Percentiles rank a stretch among this genome's conserved stretches.
Evolutionary conservation across 2,329 filamentous ascomycete species (phyloP).

Genomic region (Teratosphaeria viscida): DNA sequence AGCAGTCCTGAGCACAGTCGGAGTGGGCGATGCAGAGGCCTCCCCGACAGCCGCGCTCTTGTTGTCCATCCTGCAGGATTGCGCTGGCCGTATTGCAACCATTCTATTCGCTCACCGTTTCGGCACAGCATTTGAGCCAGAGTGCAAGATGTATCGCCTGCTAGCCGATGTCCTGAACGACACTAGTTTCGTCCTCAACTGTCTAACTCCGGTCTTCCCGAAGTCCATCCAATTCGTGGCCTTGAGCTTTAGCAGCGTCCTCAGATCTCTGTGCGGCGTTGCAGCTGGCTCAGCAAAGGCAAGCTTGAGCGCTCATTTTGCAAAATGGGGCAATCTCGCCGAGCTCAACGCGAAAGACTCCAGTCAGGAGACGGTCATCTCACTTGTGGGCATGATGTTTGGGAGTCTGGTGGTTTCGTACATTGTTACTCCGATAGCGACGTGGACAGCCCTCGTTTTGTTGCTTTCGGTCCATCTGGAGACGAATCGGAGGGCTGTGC

Average conservation of each 20-base stretch:
- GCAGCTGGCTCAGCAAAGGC: slow-evolving; percentile 85
- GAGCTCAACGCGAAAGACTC: slow-evolving; percentile 94
- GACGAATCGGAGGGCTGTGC: slow-evolving; percentile 80
- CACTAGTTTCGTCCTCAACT: slow-evolving; percentile 73
- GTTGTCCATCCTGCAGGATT: slow-evolving; percentile 73
- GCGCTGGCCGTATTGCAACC: slow-evolving; percentile 69
- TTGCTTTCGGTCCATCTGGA: slow-evolving; percentile 68
- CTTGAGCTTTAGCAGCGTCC: slow-evolving; percentile 49
- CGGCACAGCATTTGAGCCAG: slow-evolving; percentile 73
- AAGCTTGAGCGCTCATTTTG: slow-evolving; percentile 84
- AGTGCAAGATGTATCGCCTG: slow-evolving; percentile 83
- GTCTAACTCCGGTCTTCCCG: slow-evolving; percentile 65
- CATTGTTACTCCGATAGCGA: slow-evolving; percentile 59
- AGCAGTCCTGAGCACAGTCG: slow-evolving; percentile 68
- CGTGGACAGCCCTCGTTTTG: slow-evolving; percentile 61
- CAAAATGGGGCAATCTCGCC: slow-evolving; percentile 72
- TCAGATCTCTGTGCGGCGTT: slow-evolving; percentile 71
- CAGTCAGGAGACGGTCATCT: slow-evolving; percentile 89
- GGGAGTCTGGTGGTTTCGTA: slow-evolving; percentile 72
- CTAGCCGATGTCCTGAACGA: slow-evolving; percentile 86
- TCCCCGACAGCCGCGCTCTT: slow-evolving; percentile 73
- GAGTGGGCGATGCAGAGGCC: slow-evolving; percentile 69
- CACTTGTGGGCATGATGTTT: slow-evolving; percentile 73
- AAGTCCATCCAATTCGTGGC: slow-evolving; percentile 46
- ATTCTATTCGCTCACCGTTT: slow-evolving; percentile 77